Percentiles rank a stretch among this genome's conserved stretches.
Evolutionary conservation across 371 early-diverging fungal species (phyloP).

Genomic region (Mucor velutinosus): DNA sequence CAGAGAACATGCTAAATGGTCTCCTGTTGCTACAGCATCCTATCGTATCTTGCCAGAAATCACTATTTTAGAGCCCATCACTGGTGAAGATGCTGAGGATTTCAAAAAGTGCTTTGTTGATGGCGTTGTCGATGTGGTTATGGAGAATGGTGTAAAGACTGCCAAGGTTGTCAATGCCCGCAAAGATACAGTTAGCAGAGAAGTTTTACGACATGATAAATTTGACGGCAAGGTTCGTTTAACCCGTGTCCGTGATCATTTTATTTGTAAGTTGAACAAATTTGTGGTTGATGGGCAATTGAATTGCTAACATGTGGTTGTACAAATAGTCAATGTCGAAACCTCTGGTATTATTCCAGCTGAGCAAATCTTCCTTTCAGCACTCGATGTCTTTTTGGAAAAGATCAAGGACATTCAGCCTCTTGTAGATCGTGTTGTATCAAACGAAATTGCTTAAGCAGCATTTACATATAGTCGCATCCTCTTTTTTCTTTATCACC

Average conservation of each 20-base stretch:
- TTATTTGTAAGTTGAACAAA: conserved; percentile 97
- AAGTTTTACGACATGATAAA: conserved; percentile 93
- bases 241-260: conserved; percentile 92
- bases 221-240: conserved; percentile 92
- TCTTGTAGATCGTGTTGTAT: conserved; percentile 40
- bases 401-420: conserved; percentile 74
- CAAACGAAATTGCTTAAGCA: conserved; percentile 17
- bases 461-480: not conserved
- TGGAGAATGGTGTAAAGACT: conserved; percentile 59
- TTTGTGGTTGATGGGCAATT: too few species aligned
- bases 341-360: conserved; percentile 86
- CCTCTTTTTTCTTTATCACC: not conserved
- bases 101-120: conserved; percentile 90
- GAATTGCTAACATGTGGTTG: too few species aligned
- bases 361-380: conserved; percentile 75
- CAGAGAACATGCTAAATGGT: conserved; percentile 98
- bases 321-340: conserved; percentile 91
- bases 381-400: conserved; percentile 76
- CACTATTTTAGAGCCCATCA: conserved; percentile 82
- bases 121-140: conserved; percentile 88
- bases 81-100: conserved; percentile 84
- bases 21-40: conserved; percentile 97
- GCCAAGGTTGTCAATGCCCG: conserved; percentile 93
- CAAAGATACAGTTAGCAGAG: conserved; percentile 95
- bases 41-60: conserved; percentile 97